Conservation (phyloP, 257 asterid genomes). For the Solanum etuberosum region DNA sequence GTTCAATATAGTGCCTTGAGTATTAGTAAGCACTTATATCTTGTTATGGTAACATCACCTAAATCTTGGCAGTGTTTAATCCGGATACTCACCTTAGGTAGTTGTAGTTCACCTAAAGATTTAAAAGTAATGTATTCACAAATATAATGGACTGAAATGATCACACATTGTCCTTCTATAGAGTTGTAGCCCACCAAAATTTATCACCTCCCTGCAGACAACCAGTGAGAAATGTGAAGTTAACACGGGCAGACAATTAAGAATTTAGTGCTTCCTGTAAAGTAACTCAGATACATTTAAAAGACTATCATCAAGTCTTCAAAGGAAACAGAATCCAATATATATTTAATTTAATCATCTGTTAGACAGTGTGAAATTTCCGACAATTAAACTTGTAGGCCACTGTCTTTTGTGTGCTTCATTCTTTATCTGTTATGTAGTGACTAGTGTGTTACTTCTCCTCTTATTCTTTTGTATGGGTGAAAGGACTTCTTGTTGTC, state of each 20-base stretch:
- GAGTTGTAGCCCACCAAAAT: background rate
- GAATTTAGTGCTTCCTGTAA: background rate
- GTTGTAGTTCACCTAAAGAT: background rate
- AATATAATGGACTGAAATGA: background rate
- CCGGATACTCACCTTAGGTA: background rate
- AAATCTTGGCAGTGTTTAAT: background rate
- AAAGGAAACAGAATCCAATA: background rate
- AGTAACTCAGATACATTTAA: background rate
- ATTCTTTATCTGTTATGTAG: background rate
- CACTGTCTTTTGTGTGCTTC: background rate
- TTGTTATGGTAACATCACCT: background rate
- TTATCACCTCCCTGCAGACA: background rate
- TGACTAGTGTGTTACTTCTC: background rate
- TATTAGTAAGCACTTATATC: background rate
- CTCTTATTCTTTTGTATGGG: background rate
- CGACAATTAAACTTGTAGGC: background rate
- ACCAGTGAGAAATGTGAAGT: background rate
- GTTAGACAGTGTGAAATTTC: background rate
- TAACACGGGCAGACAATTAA: background rate
- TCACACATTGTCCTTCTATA: background rate
- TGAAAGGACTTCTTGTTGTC: background rate
- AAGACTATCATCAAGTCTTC: background rate
- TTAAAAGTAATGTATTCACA: background rate
- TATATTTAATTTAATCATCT: background rate
- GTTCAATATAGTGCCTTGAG: background rate